Conservation (phyloP, 2,329 filamentous ascomycete genomes). For the Tolypocladium tropicale region DNA sequence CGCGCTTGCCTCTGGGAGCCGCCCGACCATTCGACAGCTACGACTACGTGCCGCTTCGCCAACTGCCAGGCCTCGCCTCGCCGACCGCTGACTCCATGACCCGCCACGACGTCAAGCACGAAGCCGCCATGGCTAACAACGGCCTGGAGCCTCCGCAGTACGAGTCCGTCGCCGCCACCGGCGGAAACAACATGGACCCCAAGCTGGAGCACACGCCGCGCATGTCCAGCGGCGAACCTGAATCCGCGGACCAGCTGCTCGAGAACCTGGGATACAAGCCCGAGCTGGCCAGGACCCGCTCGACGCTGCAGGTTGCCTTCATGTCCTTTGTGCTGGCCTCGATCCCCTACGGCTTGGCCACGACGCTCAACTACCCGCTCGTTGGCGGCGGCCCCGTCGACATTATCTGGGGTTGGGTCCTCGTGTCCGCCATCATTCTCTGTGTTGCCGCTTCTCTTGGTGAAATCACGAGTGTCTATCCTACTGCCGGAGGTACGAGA, state of each 20-base stretch:
- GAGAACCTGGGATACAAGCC: constrained; percentile 56
- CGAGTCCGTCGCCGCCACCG: constrained; percentile 11
- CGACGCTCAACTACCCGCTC: constrained; percentile 58
- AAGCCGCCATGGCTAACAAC: too few relatives aligned
- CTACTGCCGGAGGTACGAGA: constrained; percentile 55
- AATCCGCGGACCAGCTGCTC: constrained; percentile 51
- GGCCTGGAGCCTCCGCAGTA: too few relatives aligned
- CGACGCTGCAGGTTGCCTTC: constrained; percentile 60
- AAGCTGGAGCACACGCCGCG: constrained; percentile 16
- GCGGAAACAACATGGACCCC: constrained; percentile 11
- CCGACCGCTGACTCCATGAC: constrained; percentile 6
- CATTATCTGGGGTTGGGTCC: constrained; percentile 65
- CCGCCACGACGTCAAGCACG: constrained; percentile 10
- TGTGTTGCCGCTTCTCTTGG: constrained; percentile 61
- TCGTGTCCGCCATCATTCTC: constrained; percentile 58
- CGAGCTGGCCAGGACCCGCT: constrained; percentile 53
- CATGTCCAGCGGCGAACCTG: constrained; percentile 15
- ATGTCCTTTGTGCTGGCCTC: constrained; percentile 70
- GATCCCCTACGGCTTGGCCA: constrained; percentile 64
- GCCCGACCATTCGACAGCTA: not conserved
- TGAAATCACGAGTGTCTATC: constrained; percentile 67
- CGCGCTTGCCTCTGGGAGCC: not conserved
- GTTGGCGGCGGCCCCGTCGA: constrained; percentile 56
- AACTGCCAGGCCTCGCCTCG: not conserved
- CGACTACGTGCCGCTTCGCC: not conserved